phyloP scores from a whole-genome alignment of 2,329 filamentous ascomycete genomes.

The Cadophora malorum region DNA sequence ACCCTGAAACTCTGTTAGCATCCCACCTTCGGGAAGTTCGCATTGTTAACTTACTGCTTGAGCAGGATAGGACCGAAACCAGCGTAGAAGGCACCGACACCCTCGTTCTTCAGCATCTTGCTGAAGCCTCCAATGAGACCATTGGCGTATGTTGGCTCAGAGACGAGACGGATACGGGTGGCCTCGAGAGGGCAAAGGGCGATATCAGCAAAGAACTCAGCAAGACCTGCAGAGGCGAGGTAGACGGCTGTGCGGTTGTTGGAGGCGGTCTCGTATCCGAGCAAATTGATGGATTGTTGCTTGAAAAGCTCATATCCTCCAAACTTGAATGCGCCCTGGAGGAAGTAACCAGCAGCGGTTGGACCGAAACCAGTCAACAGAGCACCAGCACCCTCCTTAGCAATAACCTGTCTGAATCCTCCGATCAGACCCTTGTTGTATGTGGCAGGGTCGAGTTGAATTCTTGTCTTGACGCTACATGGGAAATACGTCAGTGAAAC shows the following conservation, averaged over 20 bases:
- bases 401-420: conserved; percentile 84
- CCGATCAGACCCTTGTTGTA: conserved; percentile 90
- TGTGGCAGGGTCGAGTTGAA: conserved; percentile 87
- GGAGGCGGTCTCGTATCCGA: conserved; percentile 79
- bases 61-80: conserved; percentile 88
- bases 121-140: conserved; percentile 79
- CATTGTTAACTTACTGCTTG: conserved; percentile 66
- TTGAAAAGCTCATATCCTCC: conserved; percentile 97
- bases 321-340: conserved; percentile 93
- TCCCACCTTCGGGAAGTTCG: conserved; percentile 27
- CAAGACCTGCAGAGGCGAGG: conserved; percentile 70
- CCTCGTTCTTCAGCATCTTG: conserved; percentile 85
- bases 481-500: conserved; percentile 36
- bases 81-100: conserved; percentile 86
- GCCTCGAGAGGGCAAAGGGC: conserved; percentile 92
- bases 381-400: conserved; percentile 83
- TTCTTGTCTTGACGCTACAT: conserved; percentile 88
- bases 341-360: conserved; percentile 89
- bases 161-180: conserved; percentile 92
- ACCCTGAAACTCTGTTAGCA: conserved; percentile 59
- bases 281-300: conserved; percentile 81
- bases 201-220: conserved; percentile 77
- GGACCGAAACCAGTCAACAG: conserved; percentile 86
- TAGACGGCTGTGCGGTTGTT: conserved; percentile 85
- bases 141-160: conserved; percentile 82